A percentile compares a stretch with the other conserved stretches of the same genome.
phyloP scores from a whole-genome alignment of 2,329 filamentous ascomycete species.

The Paramyrothecium sp. region DNA sequence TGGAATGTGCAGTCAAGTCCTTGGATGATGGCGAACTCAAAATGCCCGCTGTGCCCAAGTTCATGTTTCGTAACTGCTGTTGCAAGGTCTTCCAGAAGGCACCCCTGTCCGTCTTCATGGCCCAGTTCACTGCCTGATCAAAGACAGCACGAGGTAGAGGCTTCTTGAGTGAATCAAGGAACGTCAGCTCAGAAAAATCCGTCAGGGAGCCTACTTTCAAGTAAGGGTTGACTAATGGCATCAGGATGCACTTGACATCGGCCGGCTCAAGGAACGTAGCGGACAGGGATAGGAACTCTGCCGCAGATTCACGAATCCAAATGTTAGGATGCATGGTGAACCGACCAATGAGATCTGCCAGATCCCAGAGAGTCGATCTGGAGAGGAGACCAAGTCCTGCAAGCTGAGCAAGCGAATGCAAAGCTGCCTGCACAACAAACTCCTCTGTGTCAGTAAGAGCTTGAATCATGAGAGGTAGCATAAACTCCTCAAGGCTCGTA shows the following conservation, averaged over 20 bases:
- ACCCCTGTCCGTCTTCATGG: conserved; percentile 74
- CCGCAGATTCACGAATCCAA: conserved; percentile 90
- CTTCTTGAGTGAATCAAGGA: conserved; percentile 81
- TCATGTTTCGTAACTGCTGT: conserved; percentile 57
- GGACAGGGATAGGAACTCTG: conserved; percentile 77
- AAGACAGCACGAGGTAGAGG: conserved; percentile 78
- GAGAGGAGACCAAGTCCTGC: conserved; percentile 86
- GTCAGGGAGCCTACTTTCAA: conserved; percentile 69
- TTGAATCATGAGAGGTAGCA: conserved; percentile 92
- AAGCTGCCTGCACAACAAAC: conserved; percentile 86
- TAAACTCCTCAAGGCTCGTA: conserved; percentile 89
- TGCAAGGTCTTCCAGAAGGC: conserved; percentile 82
- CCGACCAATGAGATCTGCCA: conserved; percentile 77
- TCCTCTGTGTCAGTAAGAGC: conserved; percentile 91
- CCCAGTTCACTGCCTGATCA: conserved; percentile 86
- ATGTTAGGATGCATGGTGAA: conserved; percentile 93
- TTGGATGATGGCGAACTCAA: conserved; percentile 53
- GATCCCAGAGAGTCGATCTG: conserved; percentile 79
- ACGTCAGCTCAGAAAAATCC: conserved; percentile 66
- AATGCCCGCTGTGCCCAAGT: conserved; percentile 60
- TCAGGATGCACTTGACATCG: conserved; percentile 79
- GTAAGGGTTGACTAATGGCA: conserved; percentile 79
- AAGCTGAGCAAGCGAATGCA: conserved; percentile 85
- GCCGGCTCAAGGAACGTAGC: conserved; percentile 74
- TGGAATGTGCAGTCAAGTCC: conserved; percentile 54